These are phyloP conservation scores for Helichrysum umbraculigerum DNA, from an alignment of 129 eudicot species.

Conservation along the genomic window DNA sequence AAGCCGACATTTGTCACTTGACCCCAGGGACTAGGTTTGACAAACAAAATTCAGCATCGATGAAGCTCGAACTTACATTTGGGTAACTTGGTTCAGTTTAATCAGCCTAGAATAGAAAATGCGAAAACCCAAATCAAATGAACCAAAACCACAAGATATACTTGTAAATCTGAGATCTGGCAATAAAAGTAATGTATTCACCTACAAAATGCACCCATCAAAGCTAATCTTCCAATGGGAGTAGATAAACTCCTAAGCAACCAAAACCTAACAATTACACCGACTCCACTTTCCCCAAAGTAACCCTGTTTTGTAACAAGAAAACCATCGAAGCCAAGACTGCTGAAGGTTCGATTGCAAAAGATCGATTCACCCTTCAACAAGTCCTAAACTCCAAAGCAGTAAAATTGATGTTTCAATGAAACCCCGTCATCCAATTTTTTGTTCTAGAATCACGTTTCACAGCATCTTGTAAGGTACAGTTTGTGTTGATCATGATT, in stretches of 20 bases:
- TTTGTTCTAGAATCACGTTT: constrained; percentile 1
- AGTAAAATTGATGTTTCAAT: constrained; percentile 9
- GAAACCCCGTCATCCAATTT: constrained; percentile 14
- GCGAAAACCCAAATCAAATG: not conserved
- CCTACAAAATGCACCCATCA: constrained; percentile 35
- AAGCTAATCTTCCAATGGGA: constrained; percentile 30
- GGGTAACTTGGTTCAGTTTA: too few relatives aligned
- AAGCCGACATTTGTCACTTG: too few relatives aligned
- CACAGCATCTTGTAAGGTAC: constrained; percentile 21
- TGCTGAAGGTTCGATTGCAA: constrained; percentile 10
- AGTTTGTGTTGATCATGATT: not conserved
- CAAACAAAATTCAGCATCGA: too few relatives aligned
- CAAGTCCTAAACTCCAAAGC: constrained; percentile 19
- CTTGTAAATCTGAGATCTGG: constrained; percentile 28
- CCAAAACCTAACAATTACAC: constrained; percentile 30
- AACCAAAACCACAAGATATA: constrained; percentile 12
- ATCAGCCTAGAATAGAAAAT: not conserved
- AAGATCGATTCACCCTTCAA: constrained; percentile 17
- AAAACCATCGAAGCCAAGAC: constrained; percentile 17
- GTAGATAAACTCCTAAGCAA: constrained; percentile 13
- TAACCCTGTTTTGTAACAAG: constrained; percentile 14
- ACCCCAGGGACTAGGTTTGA: too few relatives aligned
- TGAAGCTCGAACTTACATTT: too few relatives aligned
- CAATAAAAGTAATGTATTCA: constrained; percentile 32
- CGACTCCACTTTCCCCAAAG: constrained; percentile 2